Evolutionary conservation across 2,329 filamentous ascomycete genomes (phyloP).

Genomic region (Xylariaceae sp.): DNA sequence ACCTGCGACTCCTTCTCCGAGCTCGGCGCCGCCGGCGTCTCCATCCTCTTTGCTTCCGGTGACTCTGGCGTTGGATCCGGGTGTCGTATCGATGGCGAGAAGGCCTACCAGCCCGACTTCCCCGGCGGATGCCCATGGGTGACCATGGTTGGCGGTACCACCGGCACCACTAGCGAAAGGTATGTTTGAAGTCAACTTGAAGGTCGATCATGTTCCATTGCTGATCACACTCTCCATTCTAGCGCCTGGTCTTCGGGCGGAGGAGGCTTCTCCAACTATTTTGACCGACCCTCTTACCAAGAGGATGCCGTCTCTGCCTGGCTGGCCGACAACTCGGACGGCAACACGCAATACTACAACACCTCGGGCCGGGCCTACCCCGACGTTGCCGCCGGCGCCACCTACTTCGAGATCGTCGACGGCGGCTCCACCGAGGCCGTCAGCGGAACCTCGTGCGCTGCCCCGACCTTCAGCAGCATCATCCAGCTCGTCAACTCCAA

Average conservation of each 20-base stretch:
- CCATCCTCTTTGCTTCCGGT: constrained; percentile 6
- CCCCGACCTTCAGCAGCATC: constrained; percentile 4
- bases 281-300: constrained; percentile 4
- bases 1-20: constrained; percentile 4
- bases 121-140: constrained; percentile 7
- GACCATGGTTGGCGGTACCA: constrained; percentile 6
- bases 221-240: too few species aligned
- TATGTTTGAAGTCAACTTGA: too few species aligned
- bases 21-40: constrained; percentile 5
- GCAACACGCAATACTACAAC: constrained; percentile 6
- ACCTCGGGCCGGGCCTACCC: constrained; percentile 6
- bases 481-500: constrained; percentile 6
- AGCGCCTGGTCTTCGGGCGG: not conserved
- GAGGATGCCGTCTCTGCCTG: not conserved
- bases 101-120: constrained; percentile 2
- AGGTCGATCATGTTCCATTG: too few species aligned
- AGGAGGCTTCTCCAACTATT: constrained; percentile 8
- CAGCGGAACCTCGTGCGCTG: constrained; percentile 5
- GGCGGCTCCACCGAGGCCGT: not conserved
- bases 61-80: constrained; percentile 5
- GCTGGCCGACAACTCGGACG: constrained; percentile 1
- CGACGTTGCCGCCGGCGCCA: constrained; percentile 5
- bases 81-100: constrained; percentile 2
- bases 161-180: constrained; percentile 1
- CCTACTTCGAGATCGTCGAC: constrained; percentile 2